These are phyloP conservation scores for Thinopyrum obtusiflorum DNA, from an alignment of 202 grass and related monocot species.

Conservation along the genomic window DNA sequence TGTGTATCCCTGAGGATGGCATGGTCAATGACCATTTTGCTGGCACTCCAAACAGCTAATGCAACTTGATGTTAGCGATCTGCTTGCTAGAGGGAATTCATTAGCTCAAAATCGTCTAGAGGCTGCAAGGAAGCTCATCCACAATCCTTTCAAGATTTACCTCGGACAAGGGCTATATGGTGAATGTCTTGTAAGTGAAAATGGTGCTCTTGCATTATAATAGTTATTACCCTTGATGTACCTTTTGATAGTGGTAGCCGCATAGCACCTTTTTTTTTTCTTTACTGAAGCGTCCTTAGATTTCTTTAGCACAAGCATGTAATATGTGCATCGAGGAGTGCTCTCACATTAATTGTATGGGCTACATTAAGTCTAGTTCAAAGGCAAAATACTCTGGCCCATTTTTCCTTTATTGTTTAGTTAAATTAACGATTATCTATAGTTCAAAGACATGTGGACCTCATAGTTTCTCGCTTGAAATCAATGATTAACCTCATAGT, in stretches of 20 bases:
- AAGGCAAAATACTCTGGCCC: not conserved
- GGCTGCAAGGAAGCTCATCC: conserved; percentile 54
- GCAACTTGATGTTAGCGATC: conserved; percentile 59
- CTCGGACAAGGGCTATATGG: conserved; percentile 80
- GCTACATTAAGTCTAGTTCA: conserved; percentile 13
- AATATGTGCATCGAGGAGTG: not conserved
- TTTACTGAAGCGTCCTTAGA: conserved; percentile 10
- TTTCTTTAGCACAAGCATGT: conserved; percentile 15
- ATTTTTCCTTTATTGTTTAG: conserved; percentile 1
- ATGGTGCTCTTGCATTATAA: not conserved
- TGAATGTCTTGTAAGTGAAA: conserved; percentile 67
- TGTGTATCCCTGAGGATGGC: not conserved
- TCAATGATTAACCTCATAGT: not conserved
- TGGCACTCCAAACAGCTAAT: conserved; percentile 53
- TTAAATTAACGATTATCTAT: not conserved
- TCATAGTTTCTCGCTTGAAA: not conserved
- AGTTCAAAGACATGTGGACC: not conserved
- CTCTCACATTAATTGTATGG: conserved; percentile 4
- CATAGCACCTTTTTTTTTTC: not conserved
- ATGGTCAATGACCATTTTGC: conserved; percentile 24
- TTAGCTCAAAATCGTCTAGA: conserved; percentile 38
- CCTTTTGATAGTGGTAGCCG: not conserved
- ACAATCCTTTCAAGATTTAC: conserved; percentile 65
- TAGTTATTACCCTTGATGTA: not conserved
- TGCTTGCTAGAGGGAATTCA: conserved; percentile 56